These are phyloP conservation scores for Annulohypoxylon bovei DNA, from an alignment of 495 filamentous ascomycete species.

Conservation along the genomic window DNA sequence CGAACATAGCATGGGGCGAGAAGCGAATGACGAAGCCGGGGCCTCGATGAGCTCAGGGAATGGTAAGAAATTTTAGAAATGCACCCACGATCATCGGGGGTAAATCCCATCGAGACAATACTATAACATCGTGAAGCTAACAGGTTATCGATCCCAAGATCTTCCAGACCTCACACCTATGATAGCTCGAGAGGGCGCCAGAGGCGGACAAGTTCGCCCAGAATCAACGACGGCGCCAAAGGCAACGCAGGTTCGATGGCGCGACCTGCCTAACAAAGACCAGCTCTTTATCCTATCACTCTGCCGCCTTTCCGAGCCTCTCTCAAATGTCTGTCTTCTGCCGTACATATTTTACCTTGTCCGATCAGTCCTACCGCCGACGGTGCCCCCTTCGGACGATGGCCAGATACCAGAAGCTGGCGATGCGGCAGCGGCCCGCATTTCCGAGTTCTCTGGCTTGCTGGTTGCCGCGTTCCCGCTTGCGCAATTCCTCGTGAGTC, in stretches of 20 bases:
- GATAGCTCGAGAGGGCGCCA: background rate
- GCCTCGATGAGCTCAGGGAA: conserved; percentile 18
- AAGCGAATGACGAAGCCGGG: conserved; percentile 8
- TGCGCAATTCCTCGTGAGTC: conserved; percentile 75
- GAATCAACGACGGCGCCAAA: background rate
- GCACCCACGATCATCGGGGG: background rate
- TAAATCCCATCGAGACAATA: background rate
- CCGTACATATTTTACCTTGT: conserved; percentile 68
- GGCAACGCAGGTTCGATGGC: conserved; percentile 44
- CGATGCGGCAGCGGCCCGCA: conserved; percentile 36
- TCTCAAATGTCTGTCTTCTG: conserved; percentile 61
- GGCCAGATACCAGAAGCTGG: conserved; percentile 41
- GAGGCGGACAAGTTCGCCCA: background rate
- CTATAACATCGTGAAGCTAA: background rate
- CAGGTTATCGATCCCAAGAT: background rate
- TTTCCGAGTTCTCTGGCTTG: conserved; percentile 68
- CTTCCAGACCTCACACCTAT: conserved; percentile 11
- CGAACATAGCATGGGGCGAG: conserved; percentile 26
- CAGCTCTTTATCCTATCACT: conserved; percentile 63
- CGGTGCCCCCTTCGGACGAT: conserved; percentile 19
- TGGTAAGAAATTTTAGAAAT: conserved; percentile 15
- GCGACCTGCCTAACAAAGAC: conserved; percentile 60
- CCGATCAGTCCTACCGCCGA: conserved; percentile 53
- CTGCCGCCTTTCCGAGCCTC: conserved; percentile 62
- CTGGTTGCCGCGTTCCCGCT: conserved; percentile 79